These are phyloP conservation scores for Podospora anserina DNA, from an alignment of 495 filamentous ascomycete species.

Conservation along the genomic window DNA sequence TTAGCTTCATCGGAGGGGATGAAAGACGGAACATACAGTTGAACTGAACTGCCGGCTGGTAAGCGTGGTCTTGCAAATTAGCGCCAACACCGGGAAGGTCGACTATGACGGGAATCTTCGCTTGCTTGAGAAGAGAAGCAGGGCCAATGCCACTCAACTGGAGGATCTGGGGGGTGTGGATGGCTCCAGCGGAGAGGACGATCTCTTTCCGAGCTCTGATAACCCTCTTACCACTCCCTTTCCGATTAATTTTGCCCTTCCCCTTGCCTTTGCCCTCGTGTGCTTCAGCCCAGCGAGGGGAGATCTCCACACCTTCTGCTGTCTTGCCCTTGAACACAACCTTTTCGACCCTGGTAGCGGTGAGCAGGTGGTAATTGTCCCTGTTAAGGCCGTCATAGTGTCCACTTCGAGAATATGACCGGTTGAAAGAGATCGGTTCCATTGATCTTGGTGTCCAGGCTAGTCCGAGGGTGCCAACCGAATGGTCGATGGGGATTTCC, in stretches of 20 bases:
- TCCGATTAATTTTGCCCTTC: not conserved
- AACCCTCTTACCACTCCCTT: not conserved
- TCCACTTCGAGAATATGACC: constrained; percentile 36
- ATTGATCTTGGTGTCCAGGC: constrained; percentile 11
- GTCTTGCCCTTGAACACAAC: constrained; percentile 30
- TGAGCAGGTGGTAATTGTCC: constrained; percentile 16
- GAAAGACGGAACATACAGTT: not conserved
- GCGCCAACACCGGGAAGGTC: constrained; percentile 52
- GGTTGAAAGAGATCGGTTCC: constrained; percentile 30
- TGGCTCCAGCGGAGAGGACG: constrained; percentile 51
- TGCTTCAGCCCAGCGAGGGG: constrained; percentile 1
- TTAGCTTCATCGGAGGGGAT: not conserved
- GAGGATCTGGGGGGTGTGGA: constrained; percentile 53
- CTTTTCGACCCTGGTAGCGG: constrained; percentile 26
- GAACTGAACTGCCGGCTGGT: not conserved
- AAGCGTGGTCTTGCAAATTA: constrained; percentile 52
- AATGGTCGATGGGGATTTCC: not conserved
- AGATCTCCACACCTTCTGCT: constrained; percentile 8
- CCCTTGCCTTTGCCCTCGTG: not conserved
- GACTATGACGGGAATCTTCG: constrained; percentile 39
- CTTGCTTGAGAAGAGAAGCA: constrained; percentile 35
- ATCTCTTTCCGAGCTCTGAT: constrained; percentile 46
- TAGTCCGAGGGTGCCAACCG: not conserved
- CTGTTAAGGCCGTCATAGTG: constrained; percentile 30
- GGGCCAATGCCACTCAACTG: constrained; percentile 52